phyloP scores from a whole-genome alignment of 129 eudicot genomes.

The Lonicera japonica region DNA sequence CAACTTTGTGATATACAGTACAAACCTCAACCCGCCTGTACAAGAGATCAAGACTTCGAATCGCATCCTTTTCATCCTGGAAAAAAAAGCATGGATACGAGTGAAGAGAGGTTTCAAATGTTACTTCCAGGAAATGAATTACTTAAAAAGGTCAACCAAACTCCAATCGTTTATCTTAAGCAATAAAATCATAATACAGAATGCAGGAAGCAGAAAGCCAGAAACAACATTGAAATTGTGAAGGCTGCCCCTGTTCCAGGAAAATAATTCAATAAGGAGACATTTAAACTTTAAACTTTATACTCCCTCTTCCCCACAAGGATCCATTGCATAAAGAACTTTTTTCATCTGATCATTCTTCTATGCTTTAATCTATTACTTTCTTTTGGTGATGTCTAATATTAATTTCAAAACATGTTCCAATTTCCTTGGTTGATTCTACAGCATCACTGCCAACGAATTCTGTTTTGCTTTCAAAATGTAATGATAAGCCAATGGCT shows the following conservation, averaged over 20 bases:
- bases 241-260: neutral
- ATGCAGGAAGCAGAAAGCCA: no score
- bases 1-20: conserved; percentile 1
- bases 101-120: neutral
- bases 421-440: no score
- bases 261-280: neutral
- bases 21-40: conserved; percentile 96
- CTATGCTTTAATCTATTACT: no score
- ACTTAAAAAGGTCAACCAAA: neutral
- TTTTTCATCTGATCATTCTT: no score
- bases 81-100: conserved; percentile 1
- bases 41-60: conserved; percentile 90
- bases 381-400: no score
- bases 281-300: no score
- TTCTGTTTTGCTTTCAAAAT: no score
- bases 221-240: conserved; percentile 1
- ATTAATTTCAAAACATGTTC: no score
- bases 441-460: no score
- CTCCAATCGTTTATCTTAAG: neutral
- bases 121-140: neutral
- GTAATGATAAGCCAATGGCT: no score
- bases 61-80: conserved; percentile 91
- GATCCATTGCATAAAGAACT: no score
- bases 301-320: no score
- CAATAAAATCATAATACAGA: neutral